A percentile compares a stretch with the other conserved stretches of the same genome.
phyloP scores from a whole-genome alignment of 768 basidiomycete genomes.

The Boletales sp. region DNA sequence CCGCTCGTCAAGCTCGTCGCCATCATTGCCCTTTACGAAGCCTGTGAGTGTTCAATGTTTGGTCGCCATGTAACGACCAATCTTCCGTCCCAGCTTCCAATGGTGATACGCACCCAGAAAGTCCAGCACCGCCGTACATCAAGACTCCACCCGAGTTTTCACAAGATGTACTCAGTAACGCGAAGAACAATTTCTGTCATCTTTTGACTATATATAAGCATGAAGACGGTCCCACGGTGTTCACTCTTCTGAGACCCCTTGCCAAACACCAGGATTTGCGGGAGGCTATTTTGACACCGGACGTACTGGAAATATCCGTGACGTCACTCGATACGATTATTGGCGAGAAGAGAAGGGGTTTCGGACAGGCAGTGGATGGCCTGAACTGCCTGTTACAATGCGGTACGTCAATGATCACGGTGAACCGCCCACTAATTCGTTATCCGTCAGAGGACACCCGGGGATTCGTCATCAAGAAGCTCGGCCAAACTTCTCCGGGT shows the following conservation, averaged over 20 bases:
- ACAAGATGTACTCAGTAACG: constrained; percentile 4
- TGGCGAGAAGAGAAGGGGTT: neutral
- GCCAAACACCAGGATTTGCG: constrained; percentile 12
- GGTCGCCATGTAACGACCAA: neutral
- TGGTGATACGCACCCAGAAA: neutral
- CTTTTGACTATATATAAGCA: constrained; percentile 11
- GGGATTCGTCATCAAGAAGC: constrained; percentile 1
- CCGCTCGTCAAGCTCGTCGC: constrained; percentile 17
- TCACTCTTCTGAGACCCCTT: constrained; percentile 18
- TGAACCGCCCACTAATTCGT: neutral
- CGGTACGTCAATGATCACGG: constrained; percentile 3
- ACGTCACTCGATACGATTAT: constrained; percentile 11
- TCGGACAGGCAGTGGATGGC: constrained; percentile 19
- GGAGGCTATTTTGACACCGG: constrained; percentile 7
- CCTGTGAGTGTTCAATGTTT: constrained; percentile 7
- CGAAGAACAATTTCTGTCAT: constrained; percentile 6
- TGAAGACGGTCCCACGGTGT: constrained; percentile 11
- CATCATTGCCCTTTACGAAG: constrained; percentile 19
- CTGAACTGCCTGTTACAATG: constrained; percentile 14
- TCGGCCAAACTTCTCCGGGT: neutral
- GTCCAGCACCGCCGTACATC: neutral
- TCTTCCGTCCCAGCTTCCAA: constrained; percentile 2
- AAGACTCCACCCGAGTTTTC: neutral
- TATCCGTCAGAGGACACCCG: constrained; percentile 10
- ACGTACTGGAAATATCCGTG: constrained; percentile 9